Percentiles rank a stretch among this genome's conserved stretches.
Evolutionary conservation across 345 rosid genomes (phyloP).

Genomic region (Sapria himalayana): DNA sequence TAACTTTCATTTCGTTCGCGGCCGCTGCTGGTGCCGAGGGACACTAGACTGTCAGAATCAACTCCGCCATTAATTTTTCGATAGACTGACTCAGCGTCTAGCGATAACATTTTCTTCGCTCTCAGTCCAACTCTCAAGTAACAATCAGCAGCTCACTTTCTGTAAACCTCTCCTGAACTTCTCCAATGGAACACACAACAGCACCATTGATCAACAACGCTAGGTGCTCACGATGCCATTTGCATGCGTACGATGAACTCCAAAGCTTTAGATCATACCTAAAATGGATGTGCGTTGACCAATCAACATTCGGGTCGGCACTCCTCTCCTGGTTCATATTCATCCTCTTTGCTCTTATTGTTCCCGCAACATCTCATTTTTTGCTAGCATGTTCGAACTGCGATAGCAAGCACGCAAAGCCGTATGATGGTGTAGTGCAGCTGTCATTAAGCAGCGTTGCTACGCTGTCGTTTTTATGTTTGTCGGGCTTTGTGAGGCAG

Average conservation of each 20-base stretch:
- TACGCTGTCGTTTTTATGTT: constrained; percentile 43
- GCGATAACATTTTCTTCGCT: too few species aligned
- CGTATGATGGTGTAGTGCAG: constrained; percentile 66
- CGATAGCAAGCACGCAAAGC: constrained; percentile 47
- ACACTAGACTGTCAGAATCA: too few species aligned
- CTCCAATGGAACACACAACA: constrained; percentile 16
- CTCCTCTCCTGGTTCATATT: constrained; percentile 65
- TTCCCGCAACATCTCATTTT: constrained; percentile 58
- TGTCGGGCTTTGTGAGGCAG: constrained; percentile 38
- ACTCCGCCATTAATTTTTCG: too few species aligned
- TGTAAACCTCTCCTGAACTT: too few species aligned
- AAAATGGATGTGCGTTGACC: constrained; percentile 82
- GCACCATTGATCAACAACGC: constrained; percentile 11
- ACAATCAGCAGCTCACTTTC: too few species aligned
- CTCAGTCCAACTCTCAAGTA: too few species aligned
- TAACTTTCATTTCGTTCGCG: too few species aligned
- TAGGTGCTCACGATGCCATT: constrained; percentile 26
- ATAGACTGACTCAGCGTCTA: too few species aligned
- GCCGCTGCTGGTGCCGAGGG: too few species aligned
- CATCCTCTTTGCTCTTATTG: constrained; percentile 30
- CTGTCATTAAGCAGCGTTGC: constrained; percentile 56
- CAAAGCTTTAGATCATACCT: constrained; percentile 53
- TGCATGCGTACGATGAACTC: constrained; percentile 62
- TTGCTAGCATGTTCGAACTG: constrained; percentile 58
- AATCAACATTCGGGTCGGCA: constrained; percentile 31